Evolutionary conservation across 2,329 filamentous ascomycete species (phyloP).

Genomic region (Claviceps sp.): DNA sequence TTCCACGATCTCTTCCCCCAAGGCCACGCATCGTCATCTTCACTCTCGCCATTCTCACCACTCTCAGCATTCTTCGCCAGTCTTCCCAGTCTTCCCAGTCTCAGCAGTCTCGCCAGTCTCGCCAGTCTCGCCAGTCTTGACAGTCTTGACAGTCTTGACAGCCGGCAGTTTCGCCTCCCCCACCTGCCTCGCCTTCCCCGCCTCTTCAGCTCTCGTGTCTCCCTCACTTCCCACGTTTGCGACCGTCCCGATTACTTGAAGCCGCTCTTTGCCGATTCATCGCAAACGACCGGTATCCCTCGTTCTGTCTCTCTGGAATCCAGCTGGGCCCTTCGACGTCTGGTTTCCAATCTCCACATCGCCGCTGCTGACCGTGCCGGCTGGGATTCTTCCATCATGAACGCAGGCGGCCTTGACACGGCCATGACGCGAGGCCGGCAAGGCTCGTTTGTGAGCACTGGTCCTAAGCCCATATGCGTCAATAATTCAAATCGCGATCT

Average conservation of each 20-base stretch:
- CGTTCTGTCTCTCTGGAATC: slow-evolving; percentile 11
- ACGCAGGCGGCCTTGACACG: slow-evolving; percentile 45
- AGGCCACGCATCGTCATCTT: slow-evolving; percentile 8
- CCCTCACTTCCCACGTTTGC: slow-evolving; percentile 14
- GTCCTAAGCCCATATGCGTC: slow-evolving; percentile 54
- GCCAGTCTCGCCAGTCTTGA: slow-evolving; percentile 5
- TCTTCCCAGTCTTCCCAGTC: slow-evolving; percentile 4
- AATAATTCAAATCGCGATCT: slow-evolving; percentile 49
- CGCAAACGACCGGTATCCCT: slow-evolving; percentile 11
- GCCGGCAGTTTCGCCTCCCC: slow-evolving; percentile 6
- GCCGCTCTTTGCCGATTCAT: slow-evolving; percentile 11
- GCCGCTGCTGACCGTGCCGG: slow-evolving; percentile 4
- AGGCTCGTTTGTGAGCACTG: slow-evolving; percentile 53
- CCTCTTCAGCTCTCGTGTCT: slow-evolving; percentile 2
- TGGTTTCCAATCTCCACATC: slow-evolving; percentile 12
- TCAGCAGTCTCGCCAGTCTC: slow-evolving; percentile 8
- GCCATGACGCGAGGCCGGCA: slow-evolving; percentile 43
- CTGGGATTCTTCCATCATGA: slow-evolving; percentile 35
- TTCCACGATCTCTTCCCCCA: slow-evolving; percentile 7
- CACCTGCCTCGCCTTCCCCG: slow-evolving; percentile 8
- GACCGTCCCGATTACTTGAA: slow-evolving; percentile 18
- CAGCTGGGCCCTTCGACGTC: slow-evolving; percentile 12
- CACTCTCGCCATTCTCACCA: slow-evolving; percentile 6
- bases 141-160: slow-evolving; percentile 8
- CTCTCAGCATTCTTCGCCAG: slow-evolving; percentile 7